Evolutionary conservation across 2,329 filamentous ascomycete species (phyloP), one percentile per base, ranked within the genome.

Genomic region (Beauveria bassiana): DNA sequence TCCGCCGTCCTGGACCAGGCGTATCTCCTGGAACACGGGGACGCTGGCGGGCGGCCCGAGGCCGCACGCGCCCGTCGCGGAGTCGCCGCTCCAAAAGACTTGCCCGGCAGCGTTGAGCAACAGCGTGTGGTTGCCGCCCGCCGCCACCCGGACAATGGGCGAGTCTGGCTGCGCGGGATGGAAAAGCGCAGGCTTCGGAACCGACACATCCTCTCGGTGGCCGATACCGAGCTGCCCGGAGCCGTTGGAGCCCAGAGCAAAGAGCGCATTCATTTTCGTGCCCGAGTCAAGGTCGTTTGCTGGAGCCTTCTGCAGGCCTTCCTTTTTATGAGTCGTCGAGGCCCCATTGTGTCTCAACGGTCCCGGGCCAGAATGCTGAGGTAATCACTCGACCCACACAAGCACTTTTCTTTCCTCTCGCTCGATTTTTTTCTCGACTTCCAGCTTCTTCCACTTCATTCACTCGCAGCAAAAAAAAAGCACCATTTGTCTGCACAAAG

Each of bases 61-160:
- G 1, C 84, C 84, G 65, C 84, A 86, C 2, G 84, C 82, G 14
- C 84, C 84, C 12, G 71, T 78, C 2, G 75, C 70, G 8, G 75
- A 78, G 62, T 87, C 83, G 1, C 92, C 92, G 51, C 85, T 81
- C 68, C 83, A 86, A 68, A 84, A 89, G 0, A 93, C 76, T 1
- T 75, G 67, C 0, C 87, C 87, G 28, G 78, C 70, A 4, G 77
- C 69, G n/a, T 82, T 84, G 12, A 92, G 77, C 10, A 96, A 71
- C 4, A 97, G 75, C 0, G 91, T 96, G 72, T 97, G 93, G 69
- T 97, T 97, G 1, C 93, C 93, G 4, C 93, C 93, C 8, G 90
- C 79, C 22, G 76, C 76, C 10, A 81, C 71, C 47, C 71, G 72
- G 57, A 70, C 66, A 61, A 80, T 71, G 28, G 71, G 68, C 16